These are phyloP conservation scores for Paraglomus occultum DNA, from an alignment of 192 early-diverging fungal genomes.

Conservation along the genomic window DNA sequence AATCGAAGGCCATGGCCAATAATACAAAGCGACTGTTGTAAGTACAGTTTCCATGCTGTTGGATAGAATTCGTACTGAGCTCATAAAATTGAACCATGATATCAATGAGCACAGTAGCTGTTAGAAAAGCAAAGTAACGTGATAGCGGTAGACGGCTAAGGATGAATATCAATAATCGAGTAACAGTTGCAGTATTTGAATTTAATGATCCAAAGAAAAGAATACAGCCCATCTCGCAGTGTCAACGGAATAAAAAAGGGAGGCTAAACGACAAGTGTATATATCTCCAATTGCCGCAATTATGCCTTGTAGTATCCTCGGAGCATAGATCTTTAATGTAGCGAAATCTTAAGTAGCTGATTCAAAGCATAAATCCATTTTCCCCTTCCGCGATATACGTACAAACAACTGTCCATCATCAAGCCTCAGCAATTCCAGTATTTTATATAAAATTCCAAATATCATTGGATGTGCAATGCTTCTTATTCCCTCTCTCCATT, in stretches of 20 bases:
- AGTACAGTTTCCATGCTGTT: conserved; percentile 74
- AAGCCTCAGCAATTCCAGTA: conserved; percentile 55
- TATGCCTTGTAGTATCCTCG: conserved; percentile 70
- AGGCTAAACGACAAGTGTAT: conserved; percentile 71
- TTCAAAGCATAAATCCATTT: too few relatives aligned
- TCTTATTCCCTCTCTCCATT: conserved; percentile 81
- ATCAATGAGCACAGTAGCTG: conserved; percentile 53
- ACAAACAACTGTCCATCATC: conserved; percentile 71
- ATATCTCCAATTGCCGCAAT: conserved; percentile 73
- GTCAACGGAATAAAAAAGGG: conserved; percentile 55
- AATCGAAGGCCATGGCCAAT: conserved; percentile 72
- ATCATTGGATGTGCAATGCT: conserved; percentile 80
- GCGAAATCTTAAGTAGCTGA: too few relatives aligned
- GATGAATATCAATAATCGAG: too few relatives aligned
- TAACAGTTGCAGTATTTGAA: too few relatives aligned
- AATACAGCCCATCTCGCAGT: conserved; percentile 64
- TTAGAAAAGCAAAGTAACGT: background rate
- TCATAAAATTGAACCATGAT: conserved; percentile 61
- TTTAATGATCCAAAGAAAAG: too few relatives aligned
- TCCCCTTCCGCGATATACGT: conserved; percentile 38
- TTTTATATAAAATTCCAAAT: conserved; percentile 78
- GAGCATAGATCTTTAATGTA: conserved; percentile 76
- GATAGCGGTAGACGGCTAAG: background rate
- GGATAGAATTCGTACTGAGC: conserved; percentile 50
- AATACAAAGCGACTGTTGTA: conserved; percentile 73